Conservation (phyloP, 2,329 filamentous ascomycete species). For the Colletotrichum liaoningense region DNA sequence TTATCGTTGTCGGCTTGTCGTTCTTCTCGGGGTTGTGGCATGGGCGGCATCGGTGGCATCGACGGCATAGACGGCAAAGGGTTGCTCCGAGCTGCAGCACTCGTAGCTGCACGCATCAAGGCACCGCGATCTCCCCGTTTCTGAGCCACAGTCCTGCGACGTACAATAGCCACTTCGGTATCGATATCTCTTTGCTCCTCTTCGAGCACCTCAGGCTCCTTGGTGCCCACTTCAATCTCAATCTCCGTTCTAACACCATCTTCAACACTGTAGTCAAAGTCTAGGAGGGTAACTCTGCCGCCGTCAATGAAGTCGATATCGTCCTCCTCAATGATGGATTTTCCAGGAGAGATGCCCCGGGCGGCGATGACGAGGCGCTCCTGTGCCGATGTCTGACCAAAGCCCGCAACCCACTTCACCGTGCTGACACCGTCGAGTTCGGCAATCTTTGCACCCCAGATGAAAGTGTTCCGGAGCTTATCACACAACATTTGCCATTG, state of each 20-base stretch:
- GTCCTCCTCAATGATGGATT: slow-evolving; percentile 74
- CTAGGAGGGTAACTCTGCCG: slow-evolving; percentile 77
- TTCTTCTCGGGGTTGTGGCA: slow-evolving; percentile 37
- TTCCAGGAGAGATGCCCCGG: slow-evolving; percentile 72
- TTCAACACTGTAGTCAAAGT: slow-evolving; percentile 74
- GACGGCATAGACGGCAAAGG: slow-evolving; percentile 38
- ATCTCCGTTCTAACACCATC: slow-evolving; percentile 69
- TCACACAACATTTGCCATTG: slow-evolving; percentile 79
- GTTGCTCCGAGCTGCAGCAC: slow-evolving; percentile 42
- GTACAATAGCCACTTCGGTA: slow-evolving; percentile 82
- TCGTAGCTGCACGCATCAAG: slow-evolving; percentile 62
- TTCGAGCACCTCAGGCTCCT: slow-evolving; percentile 75
- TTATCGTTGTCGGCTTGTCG: slow-evolving; percentile 33
- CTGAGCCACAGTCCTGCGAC: slow-evolving; percentile 78
- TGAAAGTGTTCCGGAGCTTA: slow-evolving; percentile 75
- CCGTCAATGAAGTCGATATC: slow-evolving; percentile 82
- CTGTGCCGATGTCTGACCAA: slow-evolving; percentile 57
- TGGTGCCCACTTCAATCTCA: slow-evolving; percentile 79
- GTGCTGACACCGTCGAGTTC: slow-evolving; percentile 74
- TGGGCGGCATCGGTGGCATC: slow-evolving; percentile 42
- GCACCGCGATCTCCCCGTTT: slow-evolving; percentile 61
- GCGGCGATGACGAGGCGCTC: slow-evolving; percentile 78
- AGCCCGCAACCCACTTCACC: slow-evolving; percentile 77
- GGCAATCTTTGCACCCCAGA: slow-evolving; percentile 74
- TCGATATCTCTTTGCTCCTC: slow-evolving; percentile 81